Evolutionary conservation across 2,329 filamentous ascomycete genomes (phyloP).

Genomic region (Stemphylium lycopersici): DNA sequence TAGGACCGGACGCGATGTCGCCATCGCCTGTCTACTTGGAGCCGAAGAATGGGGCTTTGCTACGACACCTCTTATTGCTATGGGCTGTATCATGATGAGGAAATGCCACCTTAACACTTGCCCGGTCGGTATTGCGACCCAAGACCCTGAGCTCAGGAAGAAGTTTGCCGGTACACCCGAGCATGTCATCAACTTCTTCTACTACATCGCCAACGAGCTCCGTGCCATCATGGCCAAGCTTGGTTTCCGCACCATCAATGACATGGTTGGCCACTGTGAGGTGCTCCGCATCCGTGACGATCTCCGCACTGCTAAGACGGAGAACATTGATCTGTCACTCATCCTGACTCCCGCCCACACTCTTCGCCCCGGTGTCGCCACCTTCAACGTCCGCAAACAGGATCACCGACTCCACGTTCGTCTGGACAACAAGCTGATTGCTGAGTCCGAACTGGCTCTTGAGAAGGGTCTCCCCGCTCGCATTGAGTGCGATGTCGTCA

Average conservation of each 20-base stretch:
- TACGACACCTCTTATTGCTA: slow-evolving; percentile 90
- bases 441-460: slow-evolving; percentile 90
- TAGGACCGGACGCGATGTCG: slow-evolving; percentile 89
- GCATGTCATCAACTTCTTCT: slow-evolving; percentile 99
- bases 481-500: slow-evolving; percentile 95
- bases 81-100: slow-evolving; percentile 96
- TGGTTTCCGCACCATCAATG: slow-evolving; percentile 92
- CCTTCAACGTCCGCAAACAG: slow-evolving; percentile 97
- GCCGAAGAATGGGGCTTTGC: slow-evolving; percentile 99
- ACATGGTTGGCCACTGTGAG: slow-evolving; percentile 95
- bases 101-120: slow-evolving; percentile 72
- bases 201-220: slow-evolving; percentile 95
- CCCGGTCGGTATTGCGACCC: slow-evolving; percentile 93
- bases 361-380: slow-evolving; percentile 89
- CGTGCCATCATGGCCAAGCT: slow-evolving; percentile 96
- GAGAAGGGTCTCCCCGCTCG: slow-evolving; percentile 92
- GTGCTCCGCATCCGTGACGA: slow-evolving; percentile 86
- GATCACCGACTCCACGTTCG: slow-evolving; percentile 92
- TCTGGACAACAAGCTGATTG: slow-evolving; percentile 95
- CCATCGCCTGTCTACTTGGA: slow-evolving; percentile 91
- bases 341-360: slow-evolving; percentile 96
- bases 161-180: slow-evolving; percentile 94
- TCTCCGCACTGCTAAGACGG: slow-evolving; percentile 83
- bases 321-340: slow-evolving; percentile 90
- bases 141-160: slow-evolving; percentile 90